Evolutionary conservation across 495 filamentous ascomycete species (phyloP), one percentile per base, ranked within the genome.

Genomic region (Lineolata rhizophorae): DNA sequence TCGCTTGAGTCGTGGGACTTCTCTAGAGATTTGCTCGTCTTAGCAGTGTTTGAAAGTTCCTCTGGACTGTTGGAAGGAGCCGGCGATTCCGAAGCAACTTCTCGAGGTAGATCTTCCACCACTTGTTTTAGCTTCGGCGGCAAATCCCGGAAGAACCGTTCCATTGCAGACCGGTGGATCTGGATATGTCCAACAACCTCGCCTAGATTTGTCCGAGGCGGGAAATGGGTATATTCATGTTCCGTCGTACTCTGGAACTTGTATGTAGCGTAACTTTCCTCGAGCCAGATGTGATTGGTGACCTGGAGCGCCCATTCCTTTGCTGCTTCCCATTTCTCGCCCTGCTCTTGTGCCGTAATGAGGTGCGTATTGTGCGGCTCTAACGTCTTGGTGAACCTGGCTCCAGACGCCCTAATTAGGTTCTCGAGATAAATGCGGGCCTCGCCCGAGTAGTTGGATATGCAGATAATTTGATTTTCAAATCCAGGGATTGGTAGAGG

Each of bases 381-480:
- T 67, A 97, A 71, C 0, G 80, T 83, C 53, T 85, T 84, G 4
- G 87, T 95, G 45, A 76, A 94, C 32, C 72, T 70, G 0, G 71
- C 87, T 3, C 90, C 90, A 2, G 75, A 56, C 12, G 81, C 81
- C 27, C 56, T 67, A 31, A 94, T 72, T 18, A 99, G 60, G 40
- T 85, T 94, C 49, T 99, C 87, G 18, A 99, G 60, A 50, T 95
- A 99, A 26, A 78, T 66, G 19, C 87, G 67, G 6, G 85, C 83
- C 51, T 99, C 90, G 12, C 87, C 87, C 18, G 78, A 76, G 47
- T 99, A 99, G 50, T 94, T 95, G 0, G 85, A 93, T 2, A 99
- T 55, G 34, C 80, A 84, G 40, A 99, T 87, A 34, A 57, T 63
- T 44, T 72, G 60, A 6, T 62, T 59, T 38, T 76, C 48, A 47